Evolutionary conservation across 495 filamentous ascomycete genomes (phyloP).

Genomic region (Aspergillus funiculosus): DNA sequence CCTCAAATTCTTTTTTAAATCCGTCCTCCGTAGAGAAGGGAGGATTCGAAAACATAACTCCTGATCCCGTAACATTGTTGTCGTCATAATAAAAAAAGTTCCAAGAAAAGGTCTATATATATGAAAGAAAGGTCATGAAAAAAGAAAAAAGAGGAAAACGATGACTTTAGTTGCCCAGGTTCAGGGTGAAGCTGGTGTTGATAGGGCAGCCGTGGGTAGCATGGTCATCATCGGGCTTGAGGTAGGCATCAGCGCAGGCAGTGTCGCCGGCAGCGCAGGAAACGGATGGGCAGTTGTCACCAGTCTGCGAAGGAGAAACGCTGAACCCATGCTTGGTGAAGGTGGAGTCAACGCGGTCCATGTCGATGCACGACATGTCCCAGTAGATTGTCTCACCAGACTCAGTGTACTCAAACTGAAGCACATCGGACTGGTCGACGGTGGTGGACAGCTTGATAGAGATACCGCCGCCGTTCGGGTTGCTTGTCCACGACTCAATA

Average conservation of each 20-base stretch:
- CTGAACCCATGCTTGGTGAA: slow-evolving; percentile 42
- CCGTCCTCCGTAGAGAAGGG: neutral
- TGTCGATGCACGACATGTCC: slow-evolving; percentile 45
- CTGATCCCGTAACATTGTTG: too few species aligned
- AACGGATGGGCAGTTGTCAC: slow-evolving; percentile 31
- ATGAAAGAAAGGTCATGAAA: slow-evolving; percentile 4
- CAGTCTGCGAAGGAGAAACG: slow-evolving; percentile 27
- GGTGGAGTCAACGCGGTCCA: slow-evolving; percentile 27
- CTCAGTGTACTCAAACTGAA: slow-evolving; percentile 47
- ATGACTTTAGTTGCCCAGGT: slow-evolving; percentile 30
- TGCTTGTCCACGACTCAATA: slow-evolving; percentile 32
- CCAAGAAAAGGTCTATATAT: too few species aligned
- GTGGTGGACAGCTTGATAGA: slow-evolving; percentile 44
- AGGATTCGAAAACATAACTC: too few species aligned
- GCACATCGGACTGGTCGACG: slow-evolving; percentile 29
- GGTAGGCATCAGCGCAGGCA: slow-evolving; percentile 38
- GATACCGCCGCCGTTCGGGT: slow-evolving; percentile 41
- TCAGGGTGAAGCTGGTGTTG: slow-evolving; percentile 36
- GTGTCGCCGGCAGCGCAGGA: slow-evolving; percentile 36
- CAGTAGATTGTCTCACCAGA: slow-evolving; percentile 36
- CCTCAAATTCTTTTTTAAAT: neutral
- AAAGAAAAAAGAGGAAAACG: slow-evolving; percentile 3
- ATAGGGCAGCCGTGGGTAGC: slow-evolving; percentile 45
- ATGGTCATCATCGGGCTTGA: slow-evolving; percentile 38
- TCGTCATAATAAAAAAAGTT: too few species aligned